Base-by-base conservation (phyloP, 2,329 filamentous ascomycete genomes). In the Dothideomycetes sp. region DNA sequence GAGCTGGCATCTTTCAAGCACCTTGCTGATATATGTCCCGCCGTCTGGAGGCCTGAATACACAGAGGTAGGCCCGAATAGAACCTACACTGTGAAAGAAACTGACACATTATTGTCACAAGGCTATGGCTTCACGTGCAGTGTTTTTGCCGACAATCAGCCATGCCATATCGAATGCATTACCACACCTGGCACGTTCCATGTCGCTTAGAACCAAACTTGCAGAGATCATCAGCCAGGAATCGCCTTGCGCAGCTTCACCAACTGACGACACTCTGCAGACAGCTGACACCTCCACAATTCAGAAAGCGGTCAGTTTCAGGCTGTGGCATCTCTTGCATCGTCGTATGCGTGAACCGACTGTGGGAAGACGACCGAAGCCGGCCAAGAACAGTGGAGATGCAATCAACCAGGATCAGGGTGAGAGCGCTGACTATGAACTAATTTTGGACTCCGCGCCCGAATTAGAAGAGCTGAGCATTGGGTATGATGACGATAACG, bases 11-110 rank as follows among this genome's bases (percentile, higher is more conserved):
- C 58, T 9, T 47, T 52, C 16, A 46, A 52, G 25, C 54, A 54
- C 29, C 53, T 70, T 3, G 51, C 58, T 25, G 53, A 60, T 25
- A 37, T 67, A 5, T 59, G 57, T 25, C 65, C 67, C 3, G 44
- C 51, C 4, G 31, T 68, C 19, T 70, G 61, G 59, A 57, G 55
- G 33, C 57, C 59, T 5, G 59, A 54, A 5, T 62, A 63, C 45
- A 46, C 61, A 13, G 41, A 43, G 13, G 58, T 63, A 25, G 9
- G 51, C n/a, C n/a, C n/a, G n/a, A n/a, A 5, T 40, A 45, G 5
- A 22, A 31, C 7, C 22, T 3, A 12, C 13, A 18, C 7, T 22
- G 42, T 13, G 47, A 54, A 8, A 18, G 5, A 11, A 5, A 25
- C 29, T 40, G 22, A 40, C 16, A 6, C 18, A 3, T 13, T 7